Conservation (phyloP, 306 rosid genomes). For the Morella rubra region DNA sequence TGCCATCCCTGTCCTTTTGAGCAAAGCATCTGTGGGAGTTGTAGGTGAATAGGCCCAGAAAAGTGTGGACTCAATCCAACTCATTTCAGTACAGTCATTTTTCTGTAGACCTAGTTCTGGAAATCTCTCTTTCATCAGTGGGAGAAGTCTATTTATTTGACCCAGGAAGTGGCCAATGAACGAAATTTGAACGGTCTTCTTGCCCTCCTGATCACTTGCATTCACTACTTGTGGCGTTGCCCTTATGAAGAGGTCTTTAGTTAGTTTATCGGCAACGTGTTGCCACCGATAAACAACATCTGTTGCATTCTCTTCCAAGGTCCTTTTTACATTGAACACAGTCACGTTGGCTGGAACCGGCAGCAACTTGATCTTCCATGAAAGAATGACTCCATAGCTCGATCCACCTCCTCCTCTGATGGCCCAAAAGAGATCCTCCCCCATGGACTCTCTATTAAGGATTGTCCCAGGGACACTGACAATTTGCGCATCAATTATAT, state of each 20-base stretch:
- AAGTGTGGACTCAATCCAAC: conserved; percentile 31
- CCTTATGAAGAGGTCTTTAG: conserved; percentile 20
- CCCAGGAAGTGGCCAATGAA: conserved; percentile 28
- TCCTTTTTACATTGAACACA: conserved; percentile 18
- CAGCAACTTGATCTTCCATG: conserved; percentile 34
- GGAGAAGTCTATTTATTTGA: background rate
- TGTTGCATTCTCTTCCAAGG: conserved; percentile 11
- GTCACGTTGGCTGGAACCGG: conserved; percentile 23
- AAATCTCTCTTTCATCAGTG: conserved; percentile 10
- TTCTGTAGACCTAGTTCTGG: conserved; percentile 29
- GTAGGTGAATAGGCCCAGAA: conserved; percentile 11
- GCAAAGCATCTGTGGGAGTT: conserved; percentile 21
- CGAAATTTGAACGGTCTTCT: conserved; percentile 6
- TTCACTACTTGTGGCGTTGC: conserved; percentile 3
- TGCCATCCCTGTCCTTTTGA: background rate
- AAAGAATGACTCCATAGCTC: conserved; percentile 39
- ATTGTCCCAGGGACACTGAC: conserved; percentile 29
- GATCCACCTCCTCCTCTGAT: conserved; percentile 41
- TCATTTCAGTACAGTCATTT: conserved; percentile 32
- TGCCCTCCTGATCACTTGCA: background rate
- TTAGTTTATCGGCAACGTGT: conserved; percentile 24
- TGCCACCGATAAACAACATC: conserved; percentile 22
- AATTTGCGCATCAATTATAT: conserved; percentile 29
- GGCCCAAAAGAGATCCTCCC: conserved; percentile 7
- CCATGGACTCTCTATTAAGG: conserved; percentile 36